phyloP scores from a whole-genome alignment of 2,329 filamentous ascomycete species.

The Dactylella cylindrospora region DNA sequence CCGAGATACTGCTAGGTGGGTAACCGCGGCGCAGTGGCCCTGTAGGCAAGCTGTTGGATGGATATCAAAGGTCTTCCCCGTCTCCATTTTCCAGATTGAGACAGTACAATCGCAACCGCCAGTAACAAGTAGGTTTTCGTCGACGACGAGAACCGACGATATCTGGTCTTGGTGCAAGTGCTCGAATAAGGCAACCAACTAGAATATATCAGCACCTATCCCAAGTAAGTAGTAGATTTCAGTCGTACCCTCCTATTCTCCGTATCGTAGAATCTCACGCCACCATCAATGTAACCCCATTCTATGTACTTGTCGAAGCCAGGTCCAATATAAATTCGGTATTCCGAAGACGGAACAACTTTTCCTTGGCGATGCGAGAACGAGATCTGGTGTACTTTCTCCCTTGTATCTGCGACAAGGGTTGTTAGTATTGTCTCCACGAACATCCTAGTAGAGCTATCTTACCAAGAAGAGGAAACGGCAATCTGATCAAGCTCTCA shows the following conservation, averaged over 20 bases:
- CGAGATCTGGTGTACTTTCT: slow-evolving; percentile 75
- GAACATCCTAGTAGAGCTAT: not conserved
- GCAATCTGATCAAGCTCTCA: slow-evolving; percentile 73
- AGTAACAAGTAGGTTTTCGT: slow-evolving; percentile 78
- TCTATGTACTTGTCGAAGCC: slow-evolving; percentile 87
- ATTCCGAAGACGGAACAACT: slow-evolving; percentile 77
- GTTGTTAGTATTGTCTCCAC: slow-evolving; percentile 23
- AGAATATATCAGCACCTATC: slow-evolving; percentile 7
- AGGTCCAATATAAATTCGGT: slow-evolving; percentile 83
- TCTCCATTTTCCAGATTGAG: slow-evolving; percentile 72
- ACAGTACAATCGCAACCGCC: slow-evolving; percentile 90
- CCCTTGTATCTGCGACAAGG: slow-evolving; percentile 59
- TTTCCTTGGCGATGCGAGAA: slow-evolving; percentile 79
- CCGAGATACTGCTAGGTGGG: slow-evolving; percentile 77
- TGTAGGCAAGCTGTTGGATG: slow-evolving; percentile 78
- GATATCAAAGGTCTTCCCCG: slow-evolving; percentile 73
- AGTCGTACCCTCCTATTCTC: slow-evolving; percentile 70
- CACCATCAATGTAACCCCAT: slow-evolving; percentile 94
- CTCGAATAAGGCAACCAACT: slow-evolving; percentile 81
- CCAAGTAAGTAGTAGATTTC: not conserved
- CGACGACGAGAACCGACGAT: slow-evolving; percentile 78
- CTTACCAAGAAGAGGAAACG: slow-evolving; percentile 72
- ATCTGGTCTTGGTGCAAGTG: slow-evolving; percentile 91
- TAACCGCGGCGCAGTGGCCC: slow-evolving; percentile 83
- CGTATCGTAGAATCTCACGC: slow-evolving; percentile 83